Conservation (phyloP, 306 rosid genomes). For the Betula pendula region DNA sequence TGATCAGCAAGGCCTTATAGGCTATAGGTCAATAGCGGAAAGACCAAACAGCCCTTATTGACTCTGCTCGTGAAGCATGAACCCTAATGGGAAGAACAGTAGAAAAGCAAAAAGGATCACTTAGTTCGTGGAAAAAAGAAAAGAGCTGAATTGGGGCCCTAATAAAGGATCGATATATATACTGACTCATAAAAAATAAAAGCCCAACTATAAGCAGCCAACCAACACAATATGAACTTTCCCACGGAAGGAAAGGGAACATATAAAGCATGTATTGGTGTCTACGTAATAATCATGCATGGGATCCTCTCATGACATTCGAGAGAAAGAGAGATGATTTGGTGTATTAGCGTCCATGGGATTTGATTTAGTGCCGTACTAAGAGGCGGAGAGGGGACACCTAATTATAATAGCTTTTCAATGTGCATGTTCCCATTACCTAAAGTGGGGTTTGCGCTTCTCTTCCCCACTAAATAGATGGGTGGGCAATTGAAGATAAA, state of each 20-base stretch:
- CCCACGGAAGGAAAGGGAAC: conserved; percentile 26
- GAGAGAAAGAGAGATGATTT: conserved; percentile 33
- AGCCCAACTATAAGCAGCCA: conserved; percentile 1
- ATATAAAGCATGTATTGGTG: conserved; percentile 34
- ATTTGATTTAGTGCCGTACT: conserved; percentile 33
- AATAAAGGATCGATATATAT: neutral
- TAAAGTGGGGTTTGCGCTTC: conserved; percentile 69
- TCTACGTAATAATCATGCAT: conserved; percentile 86
- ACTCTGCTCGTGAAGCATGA: neutral
- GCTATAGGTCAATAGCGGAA: neutral
- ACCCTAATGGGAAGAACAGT: neutral
- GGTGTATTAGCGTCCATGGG: conserved; percentile 29
- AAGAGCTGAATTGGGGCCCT: conserved; percentile 10
- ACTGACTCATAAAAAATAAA: neutral
- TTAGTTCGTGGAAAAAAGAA: neutral
- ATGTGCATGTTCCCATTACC: conserved; percentile 60
- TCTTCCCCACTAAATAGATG: conserved; percentile 51
- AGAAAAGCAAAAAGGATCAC: neutral
- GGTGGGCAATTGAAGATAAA: conserved; percentile 43
- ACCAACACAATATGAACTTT: conserved; percentile 13
- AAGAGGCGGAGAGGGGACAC: conserved; percentile 45
- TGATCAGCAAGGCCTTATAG: neutral
- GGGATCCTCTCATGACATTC: conserved; percentile 52
- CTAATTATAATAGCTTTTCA: conserved; percentile 55
- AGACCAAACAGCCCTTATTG: neutral